Conservation (phyloP, 305 asterid species). For the Striga hermonthica region DNA sequence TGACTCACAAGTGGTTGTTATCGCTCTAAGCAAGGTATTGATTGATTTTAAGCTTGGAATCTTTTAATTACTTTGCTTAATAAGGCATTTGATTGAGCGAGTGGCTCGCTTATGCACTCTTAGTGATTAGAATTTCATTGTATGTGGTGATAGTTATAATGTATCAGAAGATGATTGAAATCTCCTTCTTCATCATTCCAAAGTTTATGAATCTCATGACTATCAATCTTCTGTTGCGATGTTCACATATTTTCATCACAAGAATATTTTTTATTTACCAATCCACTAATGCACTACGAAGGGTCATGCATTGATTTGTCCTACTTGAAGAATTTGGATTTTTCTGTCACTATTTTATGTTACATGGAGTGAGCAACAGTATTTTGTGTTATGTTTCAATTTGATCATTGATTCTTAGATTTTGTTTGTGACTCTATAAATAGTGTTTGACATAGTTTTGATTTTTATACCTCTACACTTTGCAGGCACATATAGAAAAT, state of each 20-base stretch:
- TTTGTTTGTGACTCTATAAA: neutral
- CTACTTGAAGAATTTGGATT: neutral
- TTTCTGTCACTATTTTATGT: neutral
- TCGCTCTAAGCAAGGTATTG: conserved; percentile 75
- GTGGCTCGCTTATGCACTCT: neutral
- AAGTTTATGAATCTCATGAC: conserved; percentile 2
- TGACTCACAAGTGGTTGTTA: conserved; percentile 70
- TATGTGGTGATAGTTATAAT: no score
- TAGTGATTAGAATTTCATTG: no score
- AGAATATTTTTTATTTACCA: no score
- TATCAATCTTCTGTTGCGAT: conserved; percentile 13
- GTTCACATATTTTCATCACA: no score
- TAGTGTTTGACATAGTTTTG: conserved; percentile 29
- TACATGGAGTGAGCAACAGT: neutral
- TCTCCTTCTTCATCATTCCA: no score
- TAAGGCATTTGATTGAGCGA: conserved; percentile 37
- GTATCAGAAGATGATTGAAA: no score
- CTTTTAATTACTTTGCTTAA: neutral
- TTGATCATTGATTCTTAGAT: neutral
- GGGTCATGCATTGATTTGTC: neutral
- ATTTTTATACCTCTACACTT: conserved; percentile 20
- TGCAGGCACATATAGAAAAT: conserved; percentile 93
- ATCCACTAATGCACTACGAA: neutral
- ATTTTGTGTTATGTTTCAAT: neutral
- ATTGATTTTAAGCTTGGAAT: neutral